These are phyloP conservation scores for Blastomyces percursus DNA, from an alignment of 2,329 filamentous ascomycete species.

Conservation along the genomic window DNA sequence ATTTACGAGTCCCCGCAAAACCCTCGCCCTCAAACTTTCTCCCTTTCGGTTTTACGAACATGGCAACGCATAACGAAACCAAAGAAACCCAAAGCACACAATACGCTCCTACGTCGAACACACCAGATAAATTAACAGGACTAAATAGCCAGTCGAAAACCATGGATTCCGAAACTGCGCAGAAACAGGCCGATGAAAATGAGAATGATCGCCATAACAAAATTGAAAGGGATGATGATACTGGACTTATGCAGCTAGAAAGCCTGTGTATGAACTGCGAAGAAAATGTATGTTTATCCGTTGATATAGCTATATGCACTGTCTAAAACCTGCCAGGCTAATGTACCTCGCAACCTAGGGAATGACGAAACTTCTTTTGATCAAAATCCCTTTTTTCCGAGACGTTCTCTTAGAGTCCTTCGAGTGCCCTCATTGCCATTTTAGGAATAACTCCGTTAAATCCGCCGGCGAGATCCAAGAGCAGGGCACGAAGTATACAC, in stretches of 20 bases:
- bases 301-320: not conserved
- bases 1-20: not conserved
- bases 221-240: constrained; percentile 31
- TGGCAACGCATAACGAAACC: not conserved
- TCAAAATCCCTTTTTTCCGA: constrained; percentile 91
- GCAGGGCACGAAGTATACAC: constrained; percentile 71
- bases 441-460: constrained; percentile 89
- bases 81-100: not conserved
- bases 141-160: not conserved
- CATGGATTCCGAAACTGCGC: not conserved
- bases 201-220: not conserved
- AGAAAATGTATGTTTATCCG: constrained; percentile 48
- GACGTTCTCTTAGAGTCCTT: constrained; percentile 98
- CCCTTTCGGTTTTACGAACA: not conserved
- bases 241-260: constrained; percentile 43
- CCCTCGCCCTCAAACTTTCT: not conserved
- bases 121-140: not conserved
- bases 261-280: constrained; percentile 81
- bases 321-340: not conserved
- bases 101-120: not conserved
- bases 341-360: constrained; percentile 45
- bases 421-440: constrained; percentile 75
- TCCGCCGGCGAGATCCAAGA: constrained; percentile 85
- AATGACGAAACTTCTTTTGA: constrained; percentile 73
- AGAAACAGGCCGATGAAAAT: not conserved